A percentile compares a stretch with the other conserved stretches of the same genome.
Conservation (phyloP, 1,284 basidiomycete species). For the Porogramme epimiltina region DNA sequence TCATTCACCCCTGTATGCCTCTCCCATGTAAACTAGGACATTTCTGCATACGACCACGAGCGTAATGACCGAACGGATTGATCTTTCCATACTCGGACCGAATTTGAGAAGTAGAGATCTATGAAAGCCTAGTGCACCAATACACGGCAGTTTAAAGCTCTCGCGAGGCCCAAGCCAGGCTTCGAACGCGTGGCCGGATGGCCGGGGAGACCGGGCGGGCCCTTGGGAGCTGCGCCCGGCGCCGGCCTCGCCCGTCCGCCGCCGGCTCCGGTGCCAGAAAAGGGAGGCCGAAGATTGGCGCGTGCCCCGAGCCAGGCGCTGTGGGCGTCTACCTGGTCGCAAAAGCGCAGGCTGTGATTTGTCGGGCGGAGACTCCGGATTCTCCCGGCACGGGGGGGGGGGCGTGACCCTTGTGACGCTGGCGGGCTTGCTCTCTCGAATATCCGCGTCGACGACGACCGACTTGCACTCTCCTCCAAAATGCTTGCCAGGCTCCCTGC, state of each 20-base stretch:
- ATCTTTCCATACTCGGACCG: background rate
- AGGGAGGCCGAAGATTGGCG: no score
- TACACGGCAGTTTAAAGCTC: no score
- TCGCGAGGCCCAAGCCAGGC: no score
- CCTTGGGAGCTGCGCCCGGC: no score
- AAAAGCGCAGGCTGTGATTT: constrained; percentile 31
- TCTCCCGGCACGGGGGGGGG: constrained; percentile 25
- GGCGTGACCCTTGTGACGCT: constrained; percentile 26
- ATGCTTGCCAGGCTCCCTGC: constrained; percentile 78
- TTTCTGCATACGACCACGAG: constrained; percentile 2
- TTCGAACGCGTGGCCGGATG: no score
- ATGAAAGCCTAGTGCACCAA: no score
- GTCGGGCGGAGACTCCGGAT: constrained; percentile 27
- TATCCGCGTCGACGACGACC: constrained; percentile 32
- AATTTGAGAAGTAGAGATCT: background rate
- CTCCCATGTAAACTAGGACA: constrained; percentile 19
- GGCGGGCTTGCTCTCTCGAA: constrained; percentile 40
- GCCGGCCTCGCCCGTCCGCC: no score
- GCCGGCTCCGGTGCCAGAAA: no score
- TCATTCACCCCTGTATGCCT: constrained; percentile 11
- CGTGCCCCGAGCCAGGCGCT: no score
- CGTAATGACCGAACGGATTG: background rate
- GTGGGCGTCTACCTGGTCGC: constrained; percentile 3
- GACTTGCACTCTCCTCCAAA: constrained; percentile 41
- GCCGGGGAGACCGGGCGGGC: no score